Percentiles rank a stretch among this genome's conserved stretches.
phyloP scores from a whole-genome alignment of 768 basidiomycete species.

The Harrya chromipes region DNA sequence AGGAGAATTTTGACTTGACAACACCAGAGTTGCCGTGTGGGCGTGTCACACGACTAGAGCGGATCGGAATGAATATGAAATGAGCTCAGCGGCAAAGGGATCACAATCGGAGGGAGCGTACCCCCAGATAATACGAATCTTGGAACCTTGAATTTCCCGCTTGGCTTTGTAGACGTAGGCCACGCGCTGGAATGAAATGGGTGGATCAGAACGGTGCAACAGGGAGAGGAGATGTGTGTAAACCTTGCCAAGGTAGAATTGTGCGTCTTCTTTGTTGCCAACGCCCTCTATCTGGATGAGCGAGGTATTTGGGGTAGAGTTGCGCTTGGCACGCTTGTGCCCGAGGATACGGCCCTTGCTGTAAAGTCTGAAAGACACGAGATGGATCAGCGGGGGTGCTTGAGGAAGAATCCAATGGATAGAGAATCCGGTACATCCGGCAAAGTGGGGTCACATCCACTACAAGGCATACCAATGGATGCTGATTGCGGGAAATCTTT shows the following conservation, averaged over 20 bases:
- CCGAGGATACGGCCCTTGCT: conserved; percentile 95
- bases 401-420: no score
- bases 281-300: conserved; percentile 98
- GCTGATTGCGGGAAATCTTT: background rate
- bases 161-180: conserved; percentile 99
- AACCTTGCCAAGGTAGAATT: conserved; percentile 99
- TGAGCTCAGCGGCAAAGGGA: background rate
- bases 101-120: conserved; percentile 36
- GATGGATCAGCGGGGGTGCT: background rate
- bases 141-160: conserved; percentile 89
- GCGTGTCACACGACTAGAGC: conserved; percentile 78
- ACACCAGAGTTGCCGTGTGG: conserved; percentile 94
- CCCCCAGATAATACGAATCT: conserved; percentile 99
- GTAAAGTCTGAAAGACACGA: conserved; percentile 69
- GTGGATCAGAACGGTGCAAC: background rate
- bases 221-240: conserved; percentile 19
- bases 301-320: conserved; percentile 93
- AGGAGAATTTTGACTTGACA: conserved; percentile 94
- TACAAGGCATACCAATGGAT: background rate
- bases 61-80: background rate
- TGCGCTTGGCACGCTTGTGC: conserved; percentile 98
- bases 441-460: conserved; percentile 14
- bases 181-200: conserved; percentile 59
- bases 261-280: conserved; percentile 86
- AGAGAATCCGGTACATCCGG: conserved; percentile 9